Evolutionary conservation across 2,329 filamentous ascomycete species (phyloP).

Genomic region (Harringtonia lauricola): DNA sequence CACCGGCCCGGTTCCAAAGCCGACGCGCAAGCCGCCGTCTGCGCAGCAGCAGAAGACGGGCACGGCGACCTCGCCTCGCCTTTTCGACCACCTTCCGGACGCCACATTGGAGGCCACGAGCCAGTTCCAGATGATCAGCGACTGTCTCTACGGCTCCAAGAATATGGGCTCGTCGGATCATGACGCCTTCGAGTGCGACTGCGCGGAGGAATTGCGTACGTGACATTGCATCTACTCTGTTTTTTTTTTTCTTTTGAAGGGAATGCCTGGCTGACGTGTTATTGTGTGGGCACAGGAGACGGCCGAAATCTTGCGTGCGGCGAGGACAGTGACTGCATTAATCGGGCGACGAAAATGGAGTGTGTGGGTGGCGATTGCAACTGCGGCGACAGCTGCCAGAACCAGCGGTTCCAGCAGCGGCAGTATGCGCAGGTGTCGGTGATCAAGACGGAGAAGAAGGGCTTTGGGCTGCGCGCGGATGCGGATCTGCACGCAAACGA

Average conservation of each 20-base stretch:
- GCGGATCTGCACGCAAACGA: constrained; percentile 67
- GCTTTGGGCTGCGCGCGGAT: constrained; percentile 81
- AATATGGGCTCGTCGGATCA: constrained; percentile 85
- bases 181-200: constrained; percentile 88
- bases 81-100: constrained; percentile 69
- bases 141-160: constrained; percentile 87
- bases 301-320: constrained; percentile 76
- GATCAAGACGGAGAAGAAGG: constrained; percentile 97
- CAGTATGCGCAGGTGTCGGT: constrained; percentile 87
- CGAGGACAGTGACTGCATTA: constrained; percentile 97
- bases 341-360: constrained; percentile 96
- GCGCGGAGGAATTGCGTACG: constrained; percentile 90
- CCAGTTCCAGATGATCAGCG: constrained; percentile 69
- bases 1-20: constrained; percentile 49
- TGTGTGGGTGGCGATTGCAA: constrained; percentile 74
- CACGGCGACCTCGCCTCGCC: constrained; percentile 19
- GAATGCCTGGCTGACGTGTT: constrained; percentile 11
- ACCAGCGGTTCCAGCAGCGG: constrained; percentile 86
- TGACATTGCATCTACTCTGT: constrained; percentile 15
- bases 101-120: constrained; percentile 64
- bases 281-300: constrained; percentile 36
- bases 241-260: constrained; percentile 9
- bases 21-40: constrained; percentile 56
- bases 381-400: constrained; percentile 80
- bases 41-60: constrained; percentile 42